phyloP scores from a whole-genome alignment of 805 yeast genomes.

The Monosporozyma unispora region DNA sequence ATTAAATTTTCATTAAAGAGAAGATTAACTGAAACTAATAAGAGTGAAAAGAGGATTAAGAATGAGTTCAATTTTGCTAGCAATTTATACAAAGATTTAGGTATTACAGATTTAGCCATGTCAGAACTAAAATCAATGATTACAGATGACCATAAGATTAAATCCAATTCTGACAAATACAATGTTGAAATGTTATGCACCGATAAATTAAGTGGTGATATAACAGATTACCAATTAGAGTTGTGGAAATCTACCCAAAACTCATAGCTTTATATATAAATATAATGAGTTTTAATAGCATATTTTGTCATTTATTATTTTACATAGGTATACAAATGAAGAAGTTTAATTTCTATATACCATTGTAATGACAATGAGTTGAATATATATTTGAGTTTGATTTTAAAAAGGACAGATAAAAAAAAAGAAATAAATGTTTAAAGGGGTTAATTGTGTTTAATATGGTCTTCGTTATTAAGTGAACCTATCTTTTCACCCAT shows the following conservation, averaged over 20 bases:
- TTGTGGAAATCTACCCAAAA: conserved; percentile 15
- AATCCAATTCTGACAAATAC: conserved; percentile 7
- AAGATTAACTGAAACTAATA: conserved; percentile 6
- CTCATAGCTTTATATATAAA: not conserved
- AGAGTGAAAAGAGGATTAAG: not conserved
- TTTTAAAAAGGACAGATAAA: not conserved
- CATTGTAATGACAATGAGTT: not conserved
- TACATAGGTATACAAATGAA: too few relatives aligned
- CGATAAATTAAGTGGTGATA: conserved; percentile 16
- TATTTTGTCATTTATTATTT: not conserved
- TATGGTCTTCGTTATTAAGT: conserved; percentile 1
- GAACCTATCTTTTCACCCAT: conserved; percentile 76
- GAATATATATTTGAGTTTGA: not conserved
- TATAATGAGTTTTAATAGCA: not conserved
- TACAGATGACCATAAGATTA: not conserved
- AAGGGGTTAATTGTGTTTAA: not conserved
- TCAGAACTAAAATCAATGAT: conserved; percentile 10
- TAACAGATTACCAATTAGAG: conserved; percentile 19
- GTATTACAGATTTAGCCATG: conserved; percentile 12
- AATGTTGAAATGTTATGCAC: conserved; percentile 20
- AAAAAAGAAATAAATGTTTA: not conserved
- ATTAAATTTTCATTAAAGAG: conserved; percentile 8
- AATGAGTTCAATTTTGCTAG: conserved; percentile 1
- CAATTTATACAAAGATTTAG: conserved; percentile 4
- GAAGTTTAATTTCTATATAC: too few relatives aligned